A percentile compares a stretch with the other conserved stretches of the same genome.
phyloP scores from a whole-genome alignment of 2,329 filamentous ascomycete genomes.

The Xylariaceae sp. region DNA sequence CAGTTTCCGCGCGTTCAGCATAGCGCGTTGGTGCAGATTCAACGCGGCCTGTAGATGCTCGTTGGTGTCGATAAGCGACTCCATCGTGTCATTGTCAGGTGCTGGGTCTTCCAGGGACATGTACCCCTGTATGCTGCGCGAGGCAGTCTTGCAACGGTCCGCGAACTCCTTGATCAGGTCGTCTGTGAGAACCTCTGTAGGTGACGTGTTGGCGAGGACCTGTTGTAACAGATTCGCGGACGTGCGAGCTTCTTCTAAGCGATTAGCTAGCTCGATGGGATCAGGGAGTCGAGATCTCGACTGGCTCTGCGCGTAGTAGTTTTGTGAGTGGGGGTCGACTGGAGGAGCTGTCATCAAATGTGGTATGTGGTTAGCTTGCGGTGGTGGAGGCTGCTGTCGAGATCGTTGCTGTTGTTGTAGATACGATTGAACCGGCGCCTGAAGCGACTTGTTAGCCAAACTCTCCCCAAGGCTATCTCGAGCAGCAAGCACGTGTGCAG shows the following conservation, averaged over 20 bases:
- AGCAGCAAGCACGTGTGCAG: neutral
- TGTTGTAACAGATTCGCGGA: slow-evolving; percentile 90
- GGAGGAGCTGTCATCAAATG: slow-evolving; percentile 41
- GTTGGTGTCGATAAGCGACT: slow-evolving; percentile 88
- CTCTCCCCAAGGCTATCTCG: slow-evolving; percentile 12
- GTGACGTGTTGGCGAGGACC: slow-evolving; percentile 78
- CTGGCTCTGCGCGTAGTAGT: slow-evolving; percentile 53
- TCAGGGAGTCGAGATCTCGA: slow-evolving; percentile 52
- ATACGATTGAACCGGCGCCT: slow-evolving; percentile 12
- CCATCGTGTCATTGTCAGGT: slow-evolving; percentile 90
- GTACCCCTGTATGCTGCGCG: slow-evolving; percentile 76
- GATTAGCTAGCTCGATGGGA: slow-evolving; percentile 70
- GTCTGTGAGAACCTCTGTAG: slow-evolving; percentile 68
- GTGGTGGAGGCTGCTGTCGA: neutral
- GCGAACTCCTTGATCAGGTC: slow-evolving; percentile 93
- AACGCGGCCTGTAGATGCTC: slow-evolving; percentile 80
- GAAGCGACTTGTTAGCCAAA: slow-evolving; percentile 14
- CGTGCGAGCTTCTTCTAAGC: slow-evolving; percentile 84
- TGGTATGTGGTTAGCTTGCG: slow-evolving; percentile 29
- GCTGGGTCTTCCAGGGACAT: slow-evolving; percentile 73
- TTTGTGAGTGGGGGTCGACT: slow-evolving; percentile 43
- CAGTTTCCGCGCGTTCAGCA: slow-evolving; percentile 58
- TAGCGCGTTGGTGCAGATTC: slow-evolving; percentile 76
- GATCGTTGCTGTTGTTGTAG: neutral
- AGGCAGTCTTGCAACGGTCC: slow-evolving; percentile 76